Percentiles rank a stretch among this genome's conserved stretches.
Conservation (phyloP, 2,329 filamentous ascomycete species). For the Pyricularia grisea region DNA sequence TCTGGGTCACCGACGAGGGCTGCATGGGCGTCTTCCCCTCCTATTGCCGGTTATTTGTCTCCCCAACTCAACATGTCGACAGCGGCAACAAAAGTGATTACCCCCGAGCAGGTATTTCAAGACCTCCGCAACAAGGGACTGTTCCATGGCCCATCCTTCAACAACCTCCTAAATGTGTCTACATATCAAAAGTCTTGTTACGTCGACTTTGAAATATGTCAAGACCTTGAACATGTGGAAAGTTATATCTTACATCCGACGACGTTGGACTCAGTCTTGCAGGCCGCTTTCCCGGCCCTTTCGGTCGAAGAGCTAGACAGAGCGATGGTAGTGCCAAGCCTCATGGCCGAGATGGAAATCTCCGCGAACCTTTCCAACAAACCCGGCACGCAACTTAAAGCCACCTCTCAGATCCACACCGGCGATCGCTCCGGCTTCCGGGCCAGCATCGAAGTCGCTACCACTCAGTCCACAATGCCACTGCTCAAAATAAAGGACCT, state of each 20-base stretch:
- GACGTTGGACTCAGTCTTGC: slow-evolving; percentile 5
- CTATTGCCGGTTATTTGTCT: neutral
- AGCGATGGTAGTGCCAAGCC: neutral
- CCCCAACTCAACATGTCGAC: neutral
- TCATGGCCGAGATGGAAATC: neutral
- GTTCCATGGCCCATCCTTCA: neutral
- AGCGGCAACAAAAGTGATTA: neutral
- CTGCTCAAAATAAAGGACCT: neutral
- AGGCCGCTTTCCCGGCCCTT: neutral
- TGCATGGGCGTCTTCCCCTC: neutral
- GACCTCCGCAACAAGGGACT: neutral
- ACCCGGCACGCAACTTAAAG: neutral
- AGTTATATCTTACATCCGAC: slow-evolving; percentile 1
- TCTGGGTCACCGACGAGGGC: neutral
- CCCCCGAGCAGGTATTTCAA: neutral
- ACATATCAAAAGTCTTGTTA: neutral
- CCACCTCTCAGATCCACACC: neutral
- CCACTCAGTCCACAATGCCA: neutral
- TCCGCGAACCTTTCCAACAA: neutral
- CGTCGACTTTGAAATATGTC: neutral
- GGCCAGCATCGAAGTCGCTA: neutral
- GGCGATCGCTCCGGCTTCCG: neutral
- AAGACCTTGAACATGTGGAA: neutral
- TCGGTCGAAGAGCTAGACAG: neutral
- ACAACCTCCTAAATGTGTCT: neutral